Evolutionary conservation across 148 eudicot genomes (phyloP).

Genomic region (Agrostemma githago): DNA sequence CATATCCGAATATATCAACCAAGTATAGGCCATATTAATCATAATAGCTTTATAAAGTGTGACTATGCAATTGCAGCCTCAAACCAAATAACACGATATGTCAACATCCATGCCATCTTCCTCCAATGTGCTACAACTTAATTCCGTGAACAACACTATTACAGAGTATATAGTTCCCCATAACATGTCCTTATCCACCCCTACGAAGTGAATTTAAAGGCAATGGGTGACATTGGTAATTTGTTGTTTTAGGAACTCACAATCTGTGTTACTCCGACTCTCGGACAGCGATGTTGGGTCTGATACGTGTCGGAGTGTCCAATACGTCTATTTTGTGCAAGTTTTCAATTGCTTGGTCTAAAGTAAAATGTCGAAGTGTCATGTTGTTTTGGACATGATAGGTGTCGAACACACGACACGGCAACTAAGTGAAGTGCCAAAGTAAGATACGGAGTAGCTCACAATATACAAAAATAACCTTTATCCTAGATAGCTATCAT

Average conservation of each 20-base stretch:
- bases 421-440: too few species aligned
- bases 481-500: not conserved
- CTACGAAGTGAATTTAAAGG: not conserved
- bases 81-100: not conserved
- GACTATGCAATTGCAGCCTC: conserved; percentile 6
- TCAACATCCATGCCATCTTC: not conserved
- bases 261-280: too few species aligned
- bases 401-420: too few species aligned
- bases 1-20: not conserved
- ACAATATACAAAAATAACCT: not conserved
- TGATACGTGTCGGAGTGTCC: too few species aligned
- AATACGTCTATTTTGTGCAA: too few species aligned
- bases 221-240: not conserved
- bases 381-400: too few species aligned
- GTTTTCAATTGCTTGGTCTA: too few species aligned
- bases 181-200: not conserved
- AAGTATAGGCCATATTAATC: not conserved
- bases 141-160: not conserved
- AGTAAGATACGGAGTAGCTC: too few species aligned
- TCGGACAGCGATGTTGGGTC: too few species aligned
- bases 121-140: not conserved
- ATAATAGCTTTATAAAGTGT: not conserved
- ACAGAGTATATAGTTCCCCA: not conserved
- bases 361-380: too few species aligned
- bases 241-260: not conserved